Evolutionary conservation across 768 basidiomycete species (phyloP), one percentile per base, ranked within the genome.

Genomic region (Termitomyces sp.): DNA sequence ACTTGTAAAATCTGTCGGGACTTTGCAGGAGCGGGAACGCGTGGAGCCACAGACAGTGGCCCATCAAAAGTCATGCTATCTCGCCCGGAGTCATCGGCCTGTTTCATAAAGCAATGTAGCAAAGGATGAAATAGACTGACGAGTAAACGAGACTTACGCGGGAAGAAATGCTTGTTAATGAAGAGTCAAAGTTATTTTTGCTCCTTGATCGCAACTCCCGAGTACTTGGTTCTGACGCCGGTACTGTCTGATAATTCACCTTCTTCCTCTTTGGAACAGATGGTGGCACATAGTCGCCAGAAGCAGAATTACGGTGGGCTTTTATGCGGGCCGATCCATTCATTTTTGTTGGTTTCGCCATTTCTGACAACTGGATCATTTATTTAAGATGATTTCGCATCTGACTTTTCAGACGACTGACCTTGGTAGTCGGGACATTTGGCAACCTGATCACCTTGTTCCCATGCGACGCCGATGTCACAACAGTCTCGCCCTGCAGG

Each of bases 161-260:
- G 38, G 74, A 75, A 47, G 78, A 73, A 30, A 75, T 64, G 53
- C 73, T 75, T 53, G 73, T 72, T 30, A 73, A 59, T 2, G 74
- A 71, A 33, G 73, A 71, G 38, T 76, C 77, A 44, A 65, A 61
- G 20, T 70, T 68, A 22, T 70, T 71, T 59, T 77, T 80, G 60
- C 72, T 73, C 59, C 77, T 73, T 54, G 80, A 80, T 36, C 80
- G 75, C 43, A 80, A 62, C 60, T 78, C 75, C 26, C 79, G 72
- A 7, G 74, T 75, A 58, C 73, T 76, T 28, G 72, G 64, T 59
- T 76, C 73, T 8, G 54, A 52, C 55, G 38, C 46, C 36, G 54
- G 60, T 43, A 32, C 54, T 4, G 46, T 9, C 59, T 60, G 59
- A 44, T 69, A 71, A 20, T 67, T 63, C 14, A 65, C 58, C 52